These are phyloP conservation scores for Fomitopsis palustris DNA, from an alignment of 1,284 basidiomycete genomes.

Conservation along the genomic window DNA sequence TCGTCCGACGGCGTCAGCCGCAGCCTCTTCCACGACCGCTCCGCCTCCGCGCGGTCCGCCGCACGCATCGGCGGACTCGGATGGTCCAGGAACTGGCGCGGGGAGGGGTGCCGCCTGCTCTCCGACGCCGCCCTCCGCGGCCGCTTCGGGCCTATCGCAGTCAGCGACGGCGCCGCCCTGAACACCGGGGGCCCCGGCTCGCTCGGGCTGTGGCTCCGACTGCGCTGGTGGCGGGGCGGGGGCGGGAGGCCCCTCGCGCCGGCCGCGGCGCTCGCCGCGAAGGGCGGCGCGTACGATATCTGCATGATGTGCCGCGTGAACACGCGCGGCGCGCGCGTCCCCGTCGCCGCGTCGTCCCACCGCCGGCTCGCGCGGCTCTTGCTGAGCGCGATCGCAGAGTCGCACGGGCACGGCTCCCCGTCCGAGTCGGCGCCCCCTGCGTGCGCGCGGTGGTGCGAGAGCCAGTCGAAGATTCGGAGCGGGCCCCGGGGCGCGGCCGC, in stretches of 20 bases:
- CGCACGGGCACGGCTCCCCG: not conserved
- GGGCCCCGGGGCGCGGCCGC: not conserved
- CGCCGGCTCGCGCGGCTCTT: not conserved
- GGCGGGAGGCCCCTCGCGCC: conserved; percentile 9
- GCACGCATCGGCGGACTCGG: not conserved
- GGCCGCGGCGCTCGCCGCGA: not conserved
- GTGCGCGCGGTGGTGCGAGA: not conserved
- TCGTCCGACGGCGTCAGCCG: not conserved
- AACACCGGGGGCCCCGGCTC: conserved; percentile 5
- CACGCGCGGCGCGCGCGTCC: not conserved
- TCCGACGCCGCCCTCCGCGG: not conserved
- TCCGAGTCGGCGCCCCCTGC: not conserved
- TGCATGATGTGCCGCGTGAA: conserved; percentile 2
- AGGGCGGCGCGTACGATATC: not conserved
- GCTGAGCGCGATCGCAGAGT: not conserved
- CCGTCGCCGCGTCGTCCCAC: not conserved
- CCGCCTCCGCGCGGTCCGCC: not conserved
- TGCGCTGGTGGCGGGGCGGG: conserved; percentile 16
- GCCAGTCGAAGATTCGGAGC: conserved; percentile 3
- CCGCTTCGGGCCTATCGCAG: conserved; percentile 13
- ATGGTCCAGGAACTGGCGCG: not conserved
- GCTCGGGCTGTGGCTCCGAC: conserved; percentile 6
- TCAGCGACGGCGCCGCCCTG: conserved; percentile 17
- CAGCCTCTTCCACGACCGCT: not conserved
- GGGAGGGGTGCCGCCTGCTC: conserved; percentile 1